Evolutionary conservation across 2,329 filamentous ascomycete species (phyloP).

Genomic region (Stachybotrys chartarum): DNA sequence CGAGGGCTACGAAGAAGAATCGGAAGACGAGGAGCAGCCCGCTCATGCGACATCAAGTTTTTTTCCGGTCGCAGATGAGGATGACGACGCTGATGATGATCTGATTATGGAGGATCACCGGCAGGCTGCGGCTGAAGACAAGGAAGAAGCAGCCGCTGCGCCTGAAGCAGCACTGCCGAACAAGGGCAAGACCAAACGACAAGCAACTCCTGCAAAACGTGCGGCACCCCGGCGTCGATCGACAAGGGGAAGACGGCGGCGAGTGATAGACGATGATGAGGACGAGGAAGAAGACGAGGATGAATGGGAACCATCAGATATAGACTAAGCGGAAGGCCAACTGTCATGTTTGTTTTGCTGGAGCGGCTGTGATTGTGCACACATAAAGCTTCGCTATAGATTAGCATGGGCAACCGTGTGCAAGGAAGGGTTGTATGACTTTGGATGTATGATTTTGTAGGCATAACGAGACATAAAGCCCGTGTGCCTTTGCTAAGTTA

Average conservation of each 20-base stretch:
- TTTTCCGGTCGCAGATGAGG: slow-evolving; percentile 39
- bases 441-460: too few relatives aligned
- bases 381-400: neutral
- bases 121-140: neutral
- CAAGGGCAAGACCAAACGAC: neutral
- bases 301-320: neutral
- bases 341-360: neutral
- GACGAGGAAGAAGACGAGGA: neutral
- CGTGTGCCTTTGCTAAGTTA: neutral
- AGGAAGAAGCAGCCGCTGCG: neutral
- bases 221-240: neutral
- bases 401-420: too few relatives aligned
- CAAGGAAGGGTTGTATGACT: too few relatives aligned
- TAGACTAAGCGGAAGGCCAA: neutral
- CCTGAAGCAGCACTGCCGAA: neutral
- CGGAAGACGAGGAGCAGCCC: slow-evolving; percentile 22
- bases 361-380: neutral
- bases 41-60: slow-evolving; percentile 33
- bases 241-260: neutral
- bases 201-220: neutral
- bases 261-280: neutral
- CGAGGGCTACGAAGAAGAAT: slow-evolving; percentile 46
- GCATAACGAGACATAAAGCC: too few relatives aligned
- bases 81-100: slow-evolving; percentile 27
- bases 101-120: slow-evolving; percentile 24